phyloP scores from a whole-genome alignment of 2,329 filamentous ascomycete genomes.

The Fusarium dimerum region DNA sequence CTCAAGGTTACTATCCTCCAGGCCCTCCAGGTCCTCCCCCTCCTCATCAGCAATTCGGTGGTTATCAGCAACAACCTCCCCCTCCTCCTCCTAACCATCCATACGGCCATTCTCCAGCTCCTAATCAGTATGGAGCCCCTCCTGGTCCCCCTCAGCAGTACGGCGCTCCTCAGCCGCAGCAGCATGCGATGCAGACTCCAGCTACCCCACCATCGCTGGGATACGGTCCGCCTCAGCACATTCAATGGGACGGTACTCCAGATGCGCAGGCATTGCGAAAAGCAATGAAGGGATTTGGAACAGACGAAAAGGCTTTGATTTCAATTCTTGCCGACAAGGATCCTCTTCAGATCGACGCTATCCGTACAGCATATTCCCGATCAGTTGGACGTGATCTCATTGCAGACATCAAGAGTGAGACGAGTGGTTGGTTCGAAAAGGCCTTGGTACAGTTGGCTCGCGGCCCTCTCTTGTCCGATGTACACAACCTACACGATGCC shows the following conservation, averaged over 20 bases:
- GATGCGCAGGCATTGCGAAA: slow-evolving; percentile 73
- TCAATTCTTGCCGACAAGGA: slow-evolving; percentile 70
- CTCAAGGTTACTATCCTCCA: slow-evolving; percentile 32
- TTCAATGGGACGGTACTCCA: slow-evolving; percentile 65
- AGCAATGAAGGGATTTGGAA: slow-evolving; percentile 94
- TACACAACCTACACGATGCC: slow-evolving; percentile 67
- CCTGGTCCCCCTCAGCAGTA: slow-evolving; percentile 38
- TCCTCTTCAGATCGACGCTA: slow-evolving; percentile 71
- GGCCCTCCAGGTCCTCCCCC: slow-evolving; percentile 30
- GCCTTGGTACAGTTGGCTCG: slow-evolving; percentile 73
- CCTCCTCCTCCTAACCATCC: slow-evolving; percentile 34
- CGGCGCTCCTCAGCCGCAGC: slow-evolving; percentile 33
- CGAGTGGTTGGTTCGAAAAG: slow-evolving; percentile 71
- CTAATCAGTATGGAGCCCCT: slow-evolving; percentile 35
- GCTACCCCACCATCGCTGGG: slow-evolving; percentile 70
- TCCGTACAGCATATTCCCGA: slow-evolving; percentile 67
- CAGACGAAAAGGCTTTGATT: slow-evolving; percentile 79
- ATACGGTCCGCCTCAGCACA: slow-evolving; percentile 71
- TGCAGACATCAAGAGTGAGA: slow-evolving; percentile 76
- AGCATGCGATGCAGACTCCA: slow-evolving; percentile 44
- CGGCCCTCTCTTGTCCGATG: slow-evolving; percentile 79
- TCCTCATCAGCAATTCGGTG: slow-evolving; percentile 33
- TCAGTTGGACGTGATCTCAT: slow-evolving; percentile 68
- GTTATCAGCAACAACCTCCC: slow-evolving; percentile 36
- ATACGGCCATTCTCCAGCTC: slow-evolving; percentile 27